Conservation (phyloP, 345 rosid species). For the Barbarea vulgaris region DNA sequence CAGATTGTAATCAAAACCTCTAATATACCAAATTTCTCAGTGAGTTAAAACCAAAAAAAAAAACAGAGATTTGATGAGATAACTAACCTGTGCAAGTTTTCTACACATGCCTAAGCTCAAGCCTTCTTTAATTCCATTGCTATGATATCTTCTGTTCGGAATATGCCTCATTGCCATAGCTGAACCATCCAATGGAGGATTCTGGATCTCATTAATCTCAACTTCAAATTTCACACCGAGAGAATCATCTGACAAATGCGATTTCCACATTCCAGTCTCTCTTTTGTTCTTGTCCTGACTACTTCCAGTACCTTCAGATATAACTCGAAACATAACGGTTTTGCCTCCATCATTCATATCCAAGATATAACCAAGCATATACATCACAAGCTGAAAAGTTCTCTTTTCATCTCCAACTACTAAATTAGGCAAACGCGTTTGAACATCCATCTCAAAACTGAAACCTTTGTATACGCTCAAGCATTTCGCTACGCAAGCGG, state of each 20-base stretch:
- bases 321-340: slow-evolving; percentile 60
- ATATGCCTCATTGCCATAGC: slow-evolving; percentile 37
- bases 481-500: slow-evolving; percentile 84
- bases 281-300: slow-evolving; percentile 57
- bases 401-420: slow-evolving; percentile 87
- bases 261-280: slow-evolving; percentile 54
- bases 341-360: slow-evolving; percentile 61
- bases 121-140: slow-evolving; percentile 61
- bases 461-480: slow-evolving; percentile 71
- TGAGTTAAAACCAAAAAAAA: not conserved
- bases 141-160: slow-evolving; percentile 47
- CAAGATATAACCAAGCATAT: slow-evolving; percentile 82
- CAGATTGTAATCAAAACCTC: not conserved
- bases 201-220: slow-evolving; percentile 55
- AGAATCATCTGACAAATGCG: slow-evolving; percentile 51
- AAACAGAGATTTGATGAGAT: slow-evolving; percentile 14
- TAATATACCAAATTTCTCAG: not conserved
- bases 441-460: slow-evolving; percentile 67
- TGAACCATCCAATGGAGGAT: slow-evolving; percentile 47
- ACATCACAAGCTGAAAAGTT: slow-evolving; percentile 89
- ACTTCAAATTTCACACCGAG: slow-evolving; percentile 69
- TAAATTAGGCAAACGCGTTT: slow-evolving; percentile 68
- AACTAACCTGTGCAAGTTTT: slow-evolving; percentile 86
- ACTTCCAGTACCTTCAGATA: slow-evolving; percentile 46
- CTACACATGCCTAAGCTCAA: slow-evolving; percentile 83